Evolutionary conservation across 148 eudicot species (phyloP), one percentile per base, ranked within the genome.

Genomic region (Nepenthes gracilis): DNA sequence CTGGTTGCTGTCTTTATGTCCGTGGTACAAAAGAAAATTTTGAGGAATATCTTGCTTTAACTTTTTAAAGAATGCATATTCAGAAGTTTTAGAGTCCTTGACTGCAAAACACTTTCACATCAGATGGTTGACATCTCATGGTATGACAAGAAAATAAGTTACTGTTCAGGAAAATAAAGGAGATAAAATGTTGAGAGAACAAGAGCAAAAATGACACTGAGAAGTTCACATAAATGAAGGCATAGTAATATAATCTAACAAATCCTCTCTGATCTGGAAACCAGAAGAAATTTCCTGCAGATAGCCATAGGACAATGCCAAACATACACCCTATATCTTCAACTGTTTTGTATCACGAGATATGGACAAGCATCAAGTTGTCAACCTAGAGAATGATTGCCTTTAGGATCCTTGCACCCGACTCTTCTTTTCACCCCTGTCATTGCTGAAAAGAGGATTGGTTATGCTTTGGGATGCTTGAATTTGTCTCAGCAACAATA

Each of bases 11-110:
- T 63, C 73, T 57, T 63, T 68, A 53, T 60, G 61, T 43, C 53
- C 40, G 33, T 70, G n/a, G 68, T 58, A 47, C 11, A 45, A 65
- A 61, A 57, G 35, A 43, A 59, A 45, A 55, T 53, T 66, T 53
- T 68, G 35, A 14, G 77, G 71, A 36, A 74, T 68, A 63, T 72
- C 63, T 59, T 75, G 63, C 80, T 84, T 89, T 48, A 83, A 53
- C 60, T 69, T 89, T 77, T 77, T 86, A 66, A 89, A 89, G 66
- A 77, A 86, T 12, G 90, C 85, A 70, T 62, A 89, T 67, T 89
- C 97, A 12, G 97, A 83, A 38, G 97, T 89, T 70, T 85, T 89
- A 1, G 97, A 73, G 7, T 65, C 80, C 72, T 59, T 63, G 43
- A 67, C 87, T 82, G 77, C 75, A 64, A 35, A 60, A 1, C 38